Evolutionary conservation across 2,329 filamentous ascomycete species (phyloP), one percentile per base, ranked within the genome.

Genomic region (Fusarium haematococcum): DNA sequence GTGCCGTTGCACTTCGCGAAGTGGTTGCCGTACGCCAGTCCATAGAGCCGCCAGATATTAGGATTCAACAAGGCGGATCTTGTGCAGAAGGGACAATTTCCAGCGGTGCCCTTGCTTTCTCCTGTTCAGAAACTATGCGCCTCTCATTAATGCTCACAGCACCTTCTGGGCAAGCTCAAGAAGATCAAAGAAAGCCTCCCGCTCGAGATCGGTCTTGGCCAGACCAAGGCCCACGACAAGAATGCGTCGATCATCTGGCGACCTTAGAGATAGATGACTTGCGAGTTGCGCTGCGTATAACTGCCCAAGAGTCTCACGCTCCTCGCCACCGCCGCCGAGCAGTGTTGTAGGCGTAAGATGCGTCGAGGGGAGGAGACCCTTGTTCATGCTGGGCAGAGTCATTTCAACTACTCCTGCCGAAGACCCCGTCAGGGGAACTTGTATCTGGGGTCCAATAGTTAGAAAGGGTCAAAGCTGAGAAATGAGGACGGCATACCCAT

Each of bases 211-310:
- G 2, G 86, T 80, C 69, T 85, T 88, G 35, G 84, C 84, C 66
- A 93, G 77, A 1, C 91, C 91, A 10, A 93, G 82, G 0, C 91
- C 91, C 4, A 93, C 81, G 11, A 93, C 84, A n/a, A 93, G 80
- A 3, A 86, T 91, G 48, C 91, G 86, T 65, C 85, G 85, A 72
- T 92, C 90, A 56, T 91, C 87, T 1, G 94, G 91, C 62, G 93
- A 88, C 72, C 91, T 91, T 69, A 92, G 90, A 20, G 92, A 88
- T 68, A 99, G 89, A 43, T 93, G 90, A 79, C 92, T 97, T 6
- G 93, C 97, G 75, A 98, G 92, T 79, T 98, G 96, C 50, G 94
- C 94, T 4, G 95, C 95, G 79, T 97, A 93, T 2, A 98, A 90
- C 81, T 98, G 95, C 1, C 95, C 96, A 6, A 97, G 83, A 0